These are phyloP conservation scores for Fulvia fulva DNA, from an alignment of 2,329 filamentous ascomycete genomes.

Conservation along the genomic window DNA sequence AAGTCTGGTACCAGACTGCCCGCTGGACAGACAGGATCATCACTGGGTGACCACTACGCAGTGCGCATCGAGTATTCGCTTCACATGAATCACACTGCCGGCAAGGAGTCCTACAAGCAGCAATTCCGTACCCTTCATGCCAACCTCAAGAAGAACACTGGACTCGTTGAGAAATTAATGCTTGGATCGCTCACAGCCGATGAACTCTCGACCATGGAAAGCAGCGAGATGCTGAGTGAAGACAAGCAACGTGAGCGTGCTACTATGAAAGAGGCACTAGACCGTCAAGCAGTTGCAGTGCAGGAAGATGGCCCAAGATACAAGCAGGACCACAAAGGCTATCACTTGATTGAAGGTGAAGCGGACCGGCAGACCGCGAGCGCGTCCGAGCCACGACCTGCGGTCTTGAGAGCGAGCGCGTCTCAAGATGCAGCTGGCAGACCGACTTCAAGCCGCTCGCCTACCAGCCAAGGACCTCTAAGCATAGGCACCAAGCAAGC, in stretches of 20 bases:
- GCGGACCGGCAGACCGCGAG: constrained; percentile 25
- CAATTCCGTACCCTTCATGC: constrained; percentile 74
- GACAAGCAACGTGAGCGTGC: constrained; percentile 77
- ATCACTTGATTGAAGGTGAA: constrained; percentile 81
- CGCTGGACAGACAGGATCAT: constrained; percentile 60
- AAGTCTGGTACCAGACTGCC: constrained; percentile 62
- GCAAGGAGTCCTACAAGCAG: constrained; percentile 49
- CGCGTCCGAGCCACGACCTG: neutral
- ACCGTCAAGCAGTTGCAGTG: constrained; percentile 81
- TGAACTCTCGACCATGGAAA: constrained; percentile 81
- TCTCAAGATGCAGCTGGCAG: neutral
- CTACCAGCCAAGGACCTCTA: constrained; percentile 14
- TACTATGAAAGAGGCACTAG: constrained; percentile 70
- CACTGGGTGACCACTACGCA: constrained; percentile 65
- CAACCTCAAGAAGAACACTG: constrained; percentile 85
- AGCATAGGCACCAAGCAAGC: constrained; percentile 20
- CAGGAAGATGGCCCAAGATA: constrained; percentile 70
- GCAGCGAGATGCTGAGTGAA: constrained; percentile 86
- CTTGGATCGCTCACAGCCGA: constrained; percentile 66
- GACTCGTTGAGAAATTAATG: constrained; percentile 73
- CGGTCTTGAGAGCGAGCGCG: neutral
- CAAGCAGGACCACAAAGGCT: constrained; percentile 88
- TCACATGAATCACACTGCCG: constrained; percentile 53
- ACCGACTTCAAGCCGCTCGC: constrained; percentile 2
- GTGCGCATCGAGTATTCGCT: constrained; percentile 74